These are phyloP conservation scores for Solanum aculeatissimum DNA, from an alignment of 305 asterid species.

Conservation along the genomic window DNA sequence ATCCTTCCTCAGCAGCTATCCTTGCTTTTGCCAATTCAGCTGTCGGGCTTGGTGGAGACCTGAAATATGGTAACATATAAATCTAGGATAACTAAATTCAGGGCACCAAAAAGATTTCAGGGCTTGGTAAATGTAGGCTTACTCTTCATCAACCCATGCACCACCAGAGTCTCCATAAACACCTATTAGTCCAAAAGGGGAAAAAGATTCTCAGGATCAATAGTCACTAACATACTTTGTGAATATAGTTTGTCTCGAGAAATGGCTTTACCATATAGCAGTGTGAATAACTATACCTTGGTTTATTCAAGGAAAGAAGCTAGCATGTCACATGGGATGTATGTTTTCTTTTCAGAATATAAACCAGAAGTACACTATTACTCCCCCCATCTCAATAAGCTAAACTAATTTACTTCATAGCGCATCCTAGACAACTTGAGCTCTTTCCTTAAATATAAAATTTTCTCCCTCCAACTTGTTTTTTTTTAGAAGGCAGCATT, in stretches of 20 bases:
- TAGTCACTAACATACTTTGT: background rate
- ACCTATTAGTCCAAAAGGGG: slow-evolving; percentile 34
- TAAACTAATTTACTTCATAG: background rate
- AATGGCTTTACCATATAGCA: background rate
- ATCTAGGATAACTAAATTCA: slow-evolving; percentile 9
- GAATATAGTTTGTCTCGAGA: background rate
- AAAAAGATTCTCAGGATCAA: background rate
- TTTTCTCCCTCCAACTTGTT: background rate
- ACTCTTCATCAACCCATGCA: slow-evolving; percentile 86
- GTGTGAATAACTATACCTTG: background rate
- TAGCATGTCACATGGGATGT: background rate
- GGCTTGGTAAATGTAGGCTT: slow-evolving; percentile 14
- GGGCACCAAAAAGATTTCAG: background rate
- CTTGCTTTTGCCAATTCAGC: slow-evolving; percentile 43
- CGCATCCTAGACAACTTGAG: background rate
- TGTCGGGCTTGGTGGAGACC: slow-evolving; percentile 40
- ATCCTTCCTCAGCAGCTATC: slow-evolving; percentile 69
- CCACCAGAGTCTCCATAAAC: slow-evolving; percentile 84
- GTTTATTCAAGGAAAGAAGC: background rate
- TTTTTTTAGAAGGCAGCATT: too few species aligned
- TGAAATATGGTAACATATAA: slow-evolving; percentile 16
- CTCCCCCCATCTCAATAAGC: background rate
- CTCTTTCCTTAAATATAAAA: background rate
- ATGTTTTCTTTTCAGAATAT: background rate
- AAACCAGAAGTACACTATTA: background rate